Evolutionary conservation across 768 basidiomycete genomes (phyloP).

Genomic region (Nevesoporus exiguus): DNA sequence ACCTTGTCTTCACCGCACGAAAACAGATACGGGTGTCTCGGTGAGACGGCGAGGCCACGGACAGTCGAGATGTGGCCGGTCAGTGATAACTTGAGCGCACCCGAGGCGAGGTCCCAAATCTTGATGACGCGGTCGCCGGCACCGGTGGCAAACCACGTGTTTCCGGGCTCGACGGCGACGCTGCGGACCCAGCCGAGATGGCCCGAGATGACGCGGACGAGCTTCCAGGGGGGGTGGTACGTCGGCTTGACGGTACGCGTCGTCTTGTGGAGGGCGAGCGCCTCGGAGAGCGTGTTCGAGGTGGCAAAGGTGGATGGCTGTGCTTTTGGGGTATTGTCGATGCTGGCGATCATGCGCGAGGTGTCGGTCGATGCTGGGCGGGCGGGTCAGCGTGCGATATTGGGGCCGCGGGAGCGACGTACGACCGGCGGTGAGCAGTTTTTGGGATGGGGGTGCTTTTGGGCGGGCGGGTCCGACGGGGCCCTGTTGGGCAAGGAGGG

Average conservation of each 20-base stretch:
- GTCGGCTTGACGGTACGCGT: conserved; percentile 92
- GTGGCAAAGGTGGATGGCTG: conserved; percentile 71
- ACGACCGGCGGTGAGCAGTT: conserved; percentile 74
- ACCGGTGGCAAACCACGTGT: conserved; percentile 98
- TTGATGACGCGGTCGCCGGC: conserved; percentile 98
- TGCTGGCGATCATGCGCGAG: conserved; percentile 66
- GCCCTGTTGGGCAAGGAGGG: conserved; percentile 77
- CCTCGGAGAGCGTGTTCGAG: conserved; percentile 71
- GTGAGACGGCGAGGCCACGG: conserved; percentile 87
- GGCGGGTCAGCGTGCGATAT: conserved; percentile 11
- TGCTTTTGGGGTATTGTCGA: conserved; percentile 68
- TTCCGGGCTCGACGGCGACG: conserved; percentile 95
- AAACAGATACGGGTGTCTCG: conserved; percentile 94
- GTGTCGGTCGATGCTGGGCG: conserved; percentile 40
- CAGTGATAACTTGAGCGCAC: conserved; percentile 94
- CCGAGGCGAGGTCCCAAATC: conserved; percentile 97
- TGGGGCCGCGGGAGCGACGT: conserved; percentile 22
- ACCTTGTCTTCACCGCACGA: conserved; percentile 99
- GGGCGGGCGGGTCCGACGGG: conserved; percentile 78
- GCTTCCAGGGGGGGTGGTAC: conserved; percentile 96
- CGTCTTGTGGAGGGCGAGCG: conserved; percentile 89
- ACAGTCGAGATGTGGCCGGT: conserved; percentile 99
- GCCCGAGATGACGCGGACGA: conserved; percentile 93
- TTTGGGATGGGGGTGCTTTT: conserved; percentile 41
- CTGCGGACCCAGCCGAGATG: conserved; percentile 98